Percentiles rank a stretch among this genome's conserved stretches.
Conservation (phyloP, 2,329 filamentous ascomycete genomes). For the Aspergillus brasiliensis region DNA sequence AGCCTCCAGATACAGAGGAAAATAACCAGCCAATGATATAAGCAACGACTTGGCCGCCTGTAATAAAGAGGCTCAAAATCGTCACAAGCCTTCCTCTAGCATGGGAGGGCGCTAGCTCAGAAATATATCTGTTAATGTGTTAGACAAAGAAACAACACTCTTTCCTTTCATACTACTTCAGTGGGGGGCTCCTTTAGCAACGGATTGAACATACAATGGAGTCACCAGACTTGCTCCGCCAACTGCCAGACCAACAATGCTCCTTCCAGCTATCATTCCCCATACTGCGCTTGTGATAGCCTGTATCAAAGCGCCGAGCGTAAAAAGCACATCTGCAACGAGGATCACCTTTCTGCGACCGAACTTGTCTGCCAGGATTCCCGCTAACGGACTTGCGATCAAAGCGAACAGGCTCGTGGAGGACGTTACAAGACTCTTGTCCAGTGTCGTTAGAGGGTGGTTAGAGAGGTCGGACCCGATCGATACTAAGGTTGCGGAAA, state of each 20-base stretch:
- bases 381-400: slow-evolving; percentile 57
- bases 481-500: slow-evolving; percentile 61
- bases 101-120: slow-evolving; percentile 76
- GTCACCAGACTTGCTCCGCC: slow-evolving; percentile 70
- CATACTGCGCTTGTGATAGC: slow-evolving; percentile 44
- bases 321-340: slow-evolving; percentile 49
- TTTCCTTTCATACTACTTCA: neutral
- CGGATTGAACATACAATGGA: slow-evolving; percentile 60
- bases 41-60: slow-evolving; percentile 83
- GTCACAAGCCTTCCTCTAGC: slow-evolving; percentile 80
- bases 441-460: slow-evolving; percentile 53
- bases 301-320: slow-evolving; percentile 48
- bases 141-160: neutral
- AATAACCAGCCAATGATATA: slow-evolving; percentile 83
- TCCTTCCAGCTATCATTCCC: slow-evolving; percentile 50
- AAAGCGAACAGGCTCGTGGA: slow-evolving; percentile 61
- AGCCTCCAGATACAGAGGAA: slow-evolving; percentile 63
- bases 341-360: slow-evolving; percentile 53
- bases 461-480: slow-evolving; percentile 57
- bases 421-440: slow-evolving; percentile 62
- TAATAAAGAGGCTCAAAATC: slow-evolving; percentile 79
- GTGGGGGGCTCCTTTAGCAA: neutral
- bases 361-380: slow-evolving; percentile 53
- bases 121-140: slow-evolving; percentile 64
- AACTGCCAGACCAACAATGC: slow-evolving; percentile 51